These are phyloP conservation scores for Calonectria pauciramosa DNA, from an alignment of 2,329 filamentous ascomycete species.

Conservation along the genomic window DNA sequence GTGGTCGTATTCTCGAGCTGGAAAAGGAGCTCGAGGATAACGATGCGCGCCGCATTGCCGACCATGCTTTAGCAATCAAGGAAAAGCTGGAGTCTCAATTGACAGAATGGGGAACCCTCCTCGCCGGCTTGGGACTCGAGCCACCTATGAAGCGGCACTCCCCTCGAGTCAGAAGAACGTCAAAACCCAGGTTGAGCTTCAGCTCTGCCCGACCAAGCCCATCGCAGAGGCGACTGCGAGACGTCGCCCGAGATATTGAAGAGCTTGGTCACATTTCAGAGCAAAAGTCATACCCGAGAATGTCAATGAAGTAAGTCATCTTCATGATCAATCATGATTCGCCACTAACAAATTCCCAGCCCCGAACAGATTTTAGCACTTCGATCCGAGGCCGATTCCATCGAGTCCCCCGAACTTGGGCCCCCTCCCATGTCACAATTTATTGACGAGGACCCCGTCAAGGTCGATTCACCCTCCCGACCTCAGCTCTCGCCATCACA, in stretches of 20 bases:
- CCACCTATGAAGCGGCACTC: constrained; percentile 66
- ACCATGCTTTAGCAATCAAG: constrained; percentile 79
- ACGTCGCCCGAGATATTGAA: constrained; percentile 69
- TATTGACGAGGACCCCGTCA: constrained; percentile 69
- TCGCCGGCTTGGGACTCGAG: constrained; percentile 75
- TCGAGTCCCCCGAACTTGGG: constrained; percentile 78
- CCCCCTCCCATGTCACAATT: constrained; percentile 72
- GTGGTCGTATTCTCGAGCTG: constrained; percentile 77
- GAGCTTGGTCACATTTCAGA: constrained; percentile 72
- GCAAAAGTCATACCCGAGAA: constrained; percentile 75
- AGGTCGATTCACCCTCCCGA: constrained; percentile 63
- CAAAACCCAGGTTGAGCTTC: constrained; percentile 58
- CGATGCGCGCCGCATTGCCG: constrained; percentile 69
- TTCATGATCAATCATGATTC: not conserved
- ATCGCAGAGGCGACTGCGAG: constrained; percentile 68
- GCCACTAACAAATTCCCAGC: constrained; percentile 57
- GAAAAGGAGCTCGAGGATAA: constrained; percentile 77
- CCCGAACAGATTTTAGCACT: constrained; percentile 75
- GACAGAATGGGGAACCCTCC: constrained; percentile 75
- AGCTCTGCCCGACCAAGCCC: constrained; percentile 59
- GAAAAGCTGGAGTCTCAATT: constrained; percentile 80
- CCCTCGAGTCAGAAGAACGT: constrained; percentile 56
- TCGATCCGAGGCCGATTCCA: constrained; percentile 62
- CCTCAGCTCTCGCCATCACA: constrained; percentile 28
- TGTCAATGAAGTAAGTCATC: constrained; percentile 74